Evolutionary conservation across 1,284 basidiomycete genomes (phyloP), one percentile per base, ranked within the genome.

Genomic region (Ustilago nuda): DNA sequence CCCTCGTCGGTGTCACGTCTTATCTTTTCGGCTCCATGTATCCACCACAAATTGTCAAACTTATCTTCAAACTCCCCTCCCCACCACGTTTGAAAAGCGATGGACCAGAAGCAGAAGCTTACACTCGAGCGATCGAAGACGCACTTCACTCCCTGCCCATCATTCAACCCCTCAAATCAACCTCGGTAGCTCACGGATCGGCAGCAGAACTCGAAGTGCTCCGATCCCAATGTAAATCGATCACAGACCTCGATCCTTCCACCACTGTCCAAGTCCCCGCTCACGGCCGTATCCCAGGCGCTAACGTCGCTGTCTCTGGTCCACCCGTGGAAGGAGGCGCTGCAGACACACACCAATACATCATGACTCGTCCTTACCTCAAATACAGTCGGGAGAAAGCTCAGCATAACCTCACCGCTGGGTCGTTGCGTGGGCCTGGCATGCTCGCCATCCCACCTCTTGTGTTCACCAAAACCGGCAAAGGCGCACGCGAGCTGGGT

Each of bases 381-480:
- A 87, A 88, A 27, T 78, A 91, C 63, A 91, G 93, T 0, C 90
- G 91, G 74, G 91, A 92, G 77, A 87, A 90, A 32, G 88, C 91
- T 37, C 90, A 90, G 56, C 93, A 98, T 86, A 92, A 90, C 72
- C 88, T 98, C 60, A 94, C 93, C 0, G 92, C 92, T 1, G 95
- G 94, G 11, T 89, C 94, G 1, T 89, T 98, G 27, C 88, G 91
- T 27, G 95, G 94, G 0, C 93, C 94, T 0, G 86, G 85, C 48
- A 71, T 85, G 83, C 63, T 84, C 45, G 80, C 66, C 9, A 63
- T 76, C 11, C 69, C 75, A 7, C 81, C 83, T 6, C 64, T 82
- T n/a, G 79, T 85, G 3, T 79, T 83, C 37, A 70, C 80, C 61
- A 84, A 83, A 57, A 85, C 83, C 23, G 64, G 56, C 48, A 46